Conservation (phyloP, 2,329 filamentous ascomycete genomes). For the Truncatella angustata region DNA sequence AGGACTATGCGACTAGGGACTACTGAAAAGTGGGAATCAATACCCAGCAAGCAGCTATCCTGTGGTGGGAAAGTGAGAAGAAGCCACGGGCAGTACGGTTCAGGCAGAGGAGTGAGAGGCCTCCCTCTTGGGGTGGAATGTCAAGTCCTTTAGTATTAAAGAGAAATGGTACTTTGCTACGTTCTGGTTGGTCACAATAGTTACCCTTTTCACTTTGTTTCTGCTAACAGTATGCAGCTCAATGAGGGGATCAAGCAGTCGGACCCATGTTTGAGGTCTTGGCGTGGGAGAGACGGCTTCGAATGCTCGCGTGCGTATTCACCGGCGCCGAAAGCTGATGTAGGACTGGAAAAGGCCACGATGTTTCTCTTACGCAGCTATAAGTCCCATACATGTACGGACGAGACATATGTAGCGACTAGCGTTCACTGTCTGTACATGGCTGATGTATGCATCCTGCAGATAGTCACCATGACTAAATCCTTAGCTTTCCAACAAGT, state of each 20-base stretch:
- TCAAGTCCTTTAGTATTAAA: not conserved
- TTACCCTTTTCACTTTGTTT: no score
- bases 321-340: not conserved
- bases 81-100: not conserved
- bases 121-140: not conserved
- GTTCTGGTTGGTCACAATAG: not conserved
- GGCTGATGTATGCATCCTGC: not conserved
- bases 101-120: slow-evolving; percentile 3
- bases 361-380: not conserved
- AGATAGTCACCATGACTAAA: not conserved
- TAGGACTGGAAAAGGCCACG: not conserved
- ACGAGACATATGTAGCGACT: no score
- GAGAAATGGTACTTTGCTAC: not conserved
- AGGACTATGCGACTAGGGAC: not conserved
- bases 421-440: no score
- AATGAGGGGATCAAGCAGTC: not conserved
- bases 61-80: not conserved
- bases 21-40: slow-evolving; percentile 1
- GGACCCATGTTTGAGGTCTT: not conserved
- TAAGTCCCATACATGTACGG: not conserved
- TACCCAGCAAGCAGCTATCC: slow-evolving; percentile 4
- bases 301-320: not conserved
- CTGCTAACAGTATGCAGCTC: not conserved
- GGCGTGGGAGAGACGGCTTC: slow-evolving; percentile 4
- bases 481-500: not conserved